These are phyloP conservation scores for Globisporangium apiculatum DNA, from an alignment of 352 stramenopile species.

Conservation along the genomic window DNA sequence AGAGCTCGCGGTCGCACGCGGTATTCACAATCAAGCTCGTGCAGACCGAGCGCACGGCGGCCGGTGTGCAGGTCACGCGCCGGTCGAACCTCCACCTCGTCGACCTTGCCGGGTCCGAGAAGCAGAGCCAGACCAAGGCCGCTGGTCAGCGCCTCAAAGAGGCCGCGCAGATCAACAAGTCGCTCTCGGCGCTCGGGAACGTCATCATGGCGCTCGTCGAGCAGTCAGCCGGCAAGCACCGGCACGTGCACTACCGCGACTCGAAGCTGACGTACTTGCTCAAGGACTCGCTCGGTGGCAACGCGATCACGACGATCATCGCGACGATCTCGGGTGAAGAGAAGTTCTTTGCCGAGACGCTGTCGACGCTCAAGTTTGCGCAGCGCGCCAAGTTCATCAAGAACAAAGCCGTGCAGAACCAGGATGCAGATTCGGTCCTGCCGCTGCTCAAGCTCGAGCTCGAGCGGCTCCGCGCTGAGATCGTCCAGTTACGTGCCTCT, in stretches of 20 bases:
- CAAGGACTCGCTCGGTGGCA: constrained; percentile 85
- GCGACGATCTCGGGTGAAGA: constrained; percentile 74
- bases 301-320: constrained; percentile 84
- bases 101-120: constrained; percentile 85
- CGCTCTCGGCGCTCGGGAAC: constrained; percentile 79
- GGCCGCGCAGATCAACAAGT: constrained; percentile 88
- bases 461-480: constrained; percentile 56
- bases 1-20: constrained; percentile 94
- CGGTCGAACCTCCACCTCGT: constrained; percentile 81
- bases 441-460: constrained; percentile 73
- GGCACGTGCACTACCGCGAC: constrained; percentile 80
- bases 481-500: constrained; percentile 19
- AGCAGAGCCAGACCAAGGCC: constrained; percentile 75
- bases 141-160: constrained; percentile 83
- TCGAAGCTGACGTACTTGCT: constrained; percentile 83
- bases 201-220: constrained; percentile 88
- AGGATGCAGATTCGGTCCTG: constrained; percentile 72
- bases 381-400: constrained; percentile 87
- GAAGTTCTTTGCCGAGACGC: constrained; percentile 80
- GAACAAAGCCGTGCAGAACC: constrained; percentile 83
- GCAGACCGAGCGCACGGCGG: constrained; percentile 55
- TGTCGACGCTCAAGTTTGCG: constrained; percentile 86
- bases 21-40: constrained; percentile 96
- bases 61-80: constrained; percentile 51
- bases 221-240: constrained; percentile 72